Evolutionary conservation across 371 early-diverging fungal species (phyloP).

Genomic region (Haplosporangium sp.): DNA sequence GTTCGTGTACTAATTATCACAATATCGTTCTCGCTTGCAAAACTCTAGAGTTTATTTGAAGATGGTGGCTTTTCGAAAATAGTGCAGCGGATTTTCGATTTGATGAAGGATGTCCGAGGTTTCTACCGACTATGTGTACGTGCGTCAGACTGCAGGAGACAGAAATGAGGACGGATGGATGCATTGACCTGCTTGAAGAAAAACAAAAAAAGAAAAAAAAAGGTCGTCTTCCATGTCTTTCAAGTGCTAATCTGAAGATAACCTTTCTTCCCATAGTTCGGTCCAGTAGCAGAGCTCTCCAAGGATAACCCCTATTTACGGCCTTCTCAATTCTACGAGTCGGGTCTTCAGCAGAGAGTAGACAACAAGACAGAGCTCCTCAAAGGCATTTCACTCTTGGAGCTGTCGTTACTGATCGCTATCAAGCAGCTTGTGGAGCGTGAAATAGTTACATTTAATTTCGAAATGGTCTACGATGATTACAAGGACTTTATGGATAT

Average conservation of each 20-base stretch:
- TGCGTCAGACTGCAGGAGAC: slow-evolving; percentile 9
- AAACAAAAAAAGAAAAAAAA: neutral
- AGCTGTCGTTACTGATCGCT: slow-evolving; percentile 83
- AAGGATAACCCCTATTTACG: slow-evolving; percentile 59
- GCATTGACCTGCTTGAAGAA: neutral
- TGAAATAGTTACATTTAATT: slow-evolving; percentile 82
- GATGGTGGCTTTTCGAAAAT: slow-evolving; percentile 61
- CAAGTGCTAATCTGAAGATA: slow-evolving; percentile 2
- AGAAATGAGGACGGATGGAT: slow-evolving; percentile 1
- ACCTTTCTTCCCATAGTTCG: slow-evolving; percentile 58
- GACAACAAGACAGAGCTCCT: slow-evolving; percentile 74
- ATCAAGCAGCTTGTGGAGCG: slow-evolving; percentile 77
- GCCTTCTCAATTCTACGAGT: slow-evolving; percentile 58
- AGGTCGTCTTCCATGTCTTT: neutral
- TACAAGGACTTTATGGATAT: slow-evolving; percentile 84
- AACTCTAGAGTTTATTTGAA: slow-evolving; percentile 62
- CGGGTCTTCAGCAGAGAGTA: slow-evolving; percentile 59
- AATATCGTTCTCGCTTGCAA: slow-evolving; percentile 7
- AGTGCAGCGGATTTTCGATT: slow-evolving; percentile 67
- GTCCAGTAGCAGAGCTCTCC: slow-evolving; percentile 63
- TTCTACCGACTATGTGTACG: slow-evolving; percentile 73
- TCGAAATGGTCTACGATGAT: slow-evolving; percentile 94
- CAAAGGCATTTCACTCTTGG: slow-evolving; percentile 82
- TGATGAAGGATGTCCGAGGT: slow-evolving; percentile 69
- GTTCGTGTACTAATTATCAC: slow-evolving; percentile 6